These are phyloP conservation scores for Myxozyma melibiosi DNA, from an alignment of 805 yeast species.

Conservation along the genomic window DNA sequence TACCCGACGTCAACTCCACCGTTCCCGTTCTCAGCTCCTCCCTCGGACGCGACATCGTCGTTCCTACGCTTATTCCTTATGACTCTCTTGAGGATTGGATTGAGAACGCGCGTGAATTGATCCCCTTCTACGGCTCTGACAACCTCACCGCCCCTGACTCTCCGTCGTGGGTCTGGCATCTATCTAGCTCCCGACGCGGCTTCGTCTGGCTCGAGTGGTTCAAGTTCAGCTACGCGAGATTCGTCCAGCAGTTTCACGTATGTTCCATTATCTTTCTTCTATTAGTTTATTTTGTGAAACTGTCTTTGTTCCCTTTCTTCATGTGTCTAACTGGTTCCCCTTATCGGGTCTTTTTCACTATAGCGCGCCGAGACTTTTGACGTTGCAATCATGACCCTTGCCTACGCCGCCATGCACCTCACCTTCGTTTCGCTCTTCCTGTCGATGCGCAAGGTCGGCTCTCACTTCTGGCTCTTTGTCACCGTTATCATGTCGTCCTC, in stretches of 20 bases:
- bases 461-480: constrained; percentile 84
- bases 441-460: constrained; percentile 77
- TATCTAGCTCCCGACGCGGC: constrained; percentile 46
- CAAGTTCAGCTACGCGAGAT: constrained; percentile 41
- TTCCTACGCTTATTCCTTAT: constrained; percentile 34
- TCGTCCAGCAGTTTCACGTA: constrained; percentile 37
- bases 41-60: constrained; percentile 48
- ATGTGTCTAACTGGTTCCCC: not conserved
- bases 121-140: constrained; percentile 11
- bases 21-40: constrained; percentile 5
- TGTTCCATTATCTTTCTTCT: not conserved
- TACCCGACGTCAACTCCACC: constrained; percentile 19
- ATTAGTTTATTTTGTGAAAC: not conserved
- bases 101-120: constrained; percentile 33
- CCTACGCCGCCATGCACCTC: constrained; percentile 85
- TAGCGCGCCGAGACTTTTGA: constrained; percentile 82
- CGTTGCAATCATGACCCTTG: constrained; percentile 72
- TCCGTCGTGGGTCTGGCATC: constrained; percentile 46
- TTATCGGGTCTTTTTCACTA: not conserved
- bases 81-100: constrained; percentile 40
- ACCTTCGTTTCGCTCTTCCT: constrained; percentile 73
- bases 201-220: constrained; percentile 45
- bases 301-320: not conserved
- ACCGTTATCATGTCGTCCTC: constrained; percentile 77
- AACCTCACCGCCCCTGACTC: constrained; percentile 40